Percentiles rank a stretch among this genome's conserved stretches.
These are phyloP conservation scores for Cenococcum geophilum DNA, from an alignment of 495 filamentous ascomycete species.

Conservation along the genomic window DNA sequence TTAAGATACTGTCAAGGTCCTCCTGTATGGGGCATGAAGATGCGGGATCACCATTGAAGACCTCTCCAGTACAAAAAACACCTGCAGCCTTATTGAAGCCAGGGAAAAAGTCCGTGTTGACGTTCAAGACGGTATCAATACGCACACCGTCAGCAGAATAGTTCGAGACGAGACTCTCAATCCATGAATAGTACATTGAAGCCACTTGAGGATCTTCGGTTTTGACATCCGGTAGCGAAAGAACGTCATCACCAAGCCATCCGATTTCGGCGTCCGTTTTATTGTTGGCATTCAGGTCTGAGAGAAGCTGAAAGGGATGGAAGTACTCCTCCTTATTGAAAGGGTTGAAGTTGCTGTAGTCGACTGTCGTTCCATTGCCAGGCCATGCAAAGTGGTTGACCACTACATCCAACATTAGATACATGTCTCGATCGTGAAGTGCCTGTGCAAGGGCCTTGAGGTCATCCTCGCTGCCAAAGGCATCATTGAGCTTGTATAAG, in stretches of 20 bases:
- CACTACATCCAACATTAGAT: slow-evolving; percentile 73
- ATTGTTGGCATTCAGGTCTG: too few species aligned
- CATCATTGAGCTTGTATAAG: slow-evolving; percentile 56
- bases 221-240: slow-evolving; percentile 52
- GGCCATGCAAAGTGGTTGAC: slow-evolving; percentile 67
- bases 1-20: slow-evolving; percentile 54
- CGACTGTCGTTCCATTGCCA: slow-evolving; percentile 47
- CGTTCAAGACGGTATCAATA: slow-evolving; percentile 64
- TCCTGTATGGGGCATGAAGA: slow-evolving; percentile 59
- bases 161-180: slow-evolving; percentile 51
- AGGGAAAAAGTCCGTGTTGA: slow-evolving; percentile 61
- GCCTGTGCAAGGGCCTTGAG: slow-evolving; percentile 53
- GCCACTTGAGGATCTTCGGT: slow-evolving; percentile 51
- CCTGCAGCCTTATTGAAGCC: slow-evolving; percentile 58
- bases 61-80: slow-evolving; percentile 66
- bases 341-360: slow-evolving; percentile 52
- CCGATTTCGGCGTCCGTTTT: too few species aligned
- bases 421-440: slow-evolving; percentile 57
- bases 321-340: slow-evolving; percentile 56
- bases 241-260: background rate
- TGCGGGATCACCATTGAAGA: slow-evolving; percentile 53
- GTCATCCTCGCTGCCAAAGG: slow-evolving; percentile 60
- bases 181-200: slow-evolving; percentile 56
- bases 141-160: slow-evolving; percentile 67
- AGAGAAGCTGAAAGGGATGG: too few species aligned